Evolutionary conservation across 164 flowering plant genomes (phyloP).

Genomic region (Macadamia tetraphylla): DNA sequence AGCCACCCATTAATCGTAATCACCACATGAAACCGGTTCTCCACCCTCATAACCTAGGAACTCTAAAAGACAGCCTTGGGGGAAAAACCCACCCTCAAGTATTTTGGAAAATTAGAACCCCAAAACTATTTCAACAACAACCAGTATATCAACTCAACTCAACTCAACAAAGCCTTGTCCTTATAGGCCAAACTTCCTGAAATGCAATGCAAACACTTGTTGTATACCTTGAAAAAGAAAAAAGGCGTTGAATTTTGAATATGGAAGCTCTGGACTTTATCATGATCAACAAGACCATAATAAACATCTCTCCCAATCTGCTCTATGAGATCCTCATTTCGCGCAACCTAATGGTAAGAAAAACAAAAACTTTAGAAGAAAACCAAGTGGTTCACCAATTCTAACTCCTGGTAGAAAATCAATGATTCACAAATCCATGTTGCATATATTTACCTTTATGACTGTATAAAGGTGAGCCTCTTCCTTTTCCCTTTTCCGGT

Average conservation of each 20-base stretch:
- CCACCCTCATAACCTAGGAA: too few relatives aligned
- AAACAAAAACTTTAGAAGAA: background rate
- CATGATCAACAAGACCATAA: conserved; percentile 67
- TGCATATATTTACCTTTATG: conserved; percentile 22
- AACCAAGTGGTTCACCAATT: background rate
- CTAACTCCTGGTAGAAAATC: too few relatives aligned
- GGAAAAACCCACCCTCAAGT: too few relatives aligned
- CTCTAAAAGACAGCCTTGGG: too few relatives aligned
- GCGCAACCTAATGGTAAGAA: conserved; percentile 34
- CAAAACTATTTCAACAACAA: too few relatives aligned
- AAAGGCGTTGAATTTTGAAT: conserved; percentile 47
- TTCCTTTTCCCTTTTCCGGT: conserved; percentile 19
- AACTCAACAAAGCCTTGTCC: too few relatives aligned
- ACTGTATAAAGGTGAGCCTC: conserved; percentile 43
- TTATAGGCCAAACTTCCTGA: too few relatives aligned
- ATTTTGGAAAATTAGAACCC: too few relatives aligned
- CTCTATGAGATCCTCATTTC: conserved; percentile 39
- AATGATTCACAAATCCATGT: too few relatives aligned
- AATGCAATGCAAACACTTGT: background rate
- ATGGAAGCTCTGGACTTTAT: conserved; percentile 29
- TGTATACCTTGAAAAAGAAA: conserved; percentile 38
- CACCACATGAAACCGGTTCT: too few relatives aligned
- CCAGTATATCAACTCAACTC: too few relatives aligned
- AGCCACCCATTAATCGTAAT: too few relatives aligned
- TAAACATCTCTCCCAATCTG: conserved; percentile 48